Base-by-base conservation (phyloP, 2,329 filamentous ascomycete genomes). In the Penicillium corylophilum region DNA sequence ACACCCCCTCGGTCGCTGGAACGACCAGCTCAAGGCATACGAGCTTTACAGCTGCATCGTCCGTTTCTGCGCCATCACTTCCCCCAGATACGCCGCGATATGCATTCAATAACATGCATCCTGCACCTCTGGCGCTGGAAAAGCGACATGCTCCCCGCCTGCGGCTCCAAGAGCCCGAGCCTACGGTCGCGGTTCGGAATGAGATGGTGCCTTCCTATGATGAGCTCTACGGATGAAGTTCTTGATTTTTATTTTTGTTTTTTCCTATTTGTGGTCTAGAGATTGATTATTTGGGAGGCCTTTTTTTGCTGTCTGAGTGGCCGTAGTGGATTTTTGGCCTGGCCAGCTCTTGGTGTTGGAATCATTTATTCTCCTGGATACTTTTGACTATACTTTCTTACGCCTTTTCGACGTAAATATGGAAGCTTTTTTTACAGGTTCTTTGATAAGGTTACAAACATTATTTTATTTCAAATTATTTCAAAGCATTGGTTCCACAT, bases 121-220 rank as follows among this genome's bases (percentile, higher is more conserved):
- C 55, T 46, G 51, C 48, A 23, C 47, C 59, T 15, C 54, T 55
- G 12, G 67, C 59, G 13, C 54, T 55, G 12, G 67, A 69, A 16
- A 64, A 62, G 36, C 63, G 60, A 44, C 51, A 58, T 42, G 36
- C 46, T 33, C 50, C 50, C 39, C 60, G 57, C 7, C 40, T 52
- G 20, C 56, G 60, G 54, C 44, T 48, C 28, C 51, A 57, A 41
- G 60, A 67, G 26, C 50, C 58, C 16, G 62, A 64, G n/a, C 42
- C 56, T 8, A 40, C 35, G 28, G 41, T 53, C 8, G 39, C 35
- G 28, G 43, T 53, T 23, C 53, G 49, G 23, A 65, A 66, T 41
- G 63, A 70, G 44, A 53, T 72, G 56, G 71, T 72, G 1, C 71
- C 70, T 8, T 72, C 69, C 13, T 70, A 73, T 38, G 71, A 73